Base-by-base conservation (phyloP, 2,329 filamentous ascomycete species). In the Clonostachys byssicola region DNA sequence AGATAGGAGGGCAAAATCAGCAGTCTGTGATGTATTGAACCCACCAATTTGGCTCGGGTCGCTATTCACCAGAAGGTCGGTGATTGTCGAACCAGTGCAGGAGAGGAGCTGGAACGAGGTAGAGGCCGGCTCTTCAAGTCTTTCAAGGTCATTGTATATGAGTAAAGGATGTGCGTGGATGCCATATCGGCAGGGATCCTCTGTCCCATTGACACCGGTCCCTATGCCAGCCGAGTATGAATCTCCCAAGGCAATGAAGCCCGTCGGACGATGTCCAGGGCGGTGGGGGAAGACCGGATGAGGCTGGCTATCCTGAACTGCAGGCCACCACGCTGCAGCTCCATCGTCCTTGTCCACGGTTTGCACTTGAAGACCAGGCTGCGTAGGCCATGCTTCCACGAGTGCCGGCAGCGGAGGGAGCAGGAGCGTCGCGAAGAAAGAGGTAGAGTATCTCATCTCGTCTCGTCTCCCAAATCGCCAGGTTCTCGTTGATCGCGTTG, bases 171-270 rank as follows among this genome's bases (percentile, higher is more conserved):
- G 69, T n/a, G 68, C 67, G 46, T 70, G 64, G 30, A 61, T 49
- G 38, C 72, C 71, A 23, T 58, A 68, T 18, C 71, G 66, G 53
- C 72, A 75, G 40, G 65, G 60, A 42, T 70, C 61, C 48, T 73
- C 68, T 13, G 60, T 58, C 38, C 62, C 66, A 39, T 71, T 64
- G 40, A 68, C 46, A 40, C 65, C 65, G 5, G 73, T 75, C 46
- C 72, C 73, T 48, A 75, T 75, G 34, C 72, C 72, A 5, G 72
- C 71, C 43, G 68, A 71, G 53, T 75, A 76, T 6, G 71, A 74
- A 51, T 76, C 71, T 8, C 71, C 71, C 12, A 74, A 57, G 10
- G 71, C 67, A 48, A 65, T 63, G 53, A 74, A 73, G 45, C 68
- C 67, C 7, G 54, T 47, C 18, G 47, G 38, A 10, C 43, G 43